Evolutionary conservation across 306 rosid species (phyloP).

Genomic region (Lathyrus tuberosus): DNA sequence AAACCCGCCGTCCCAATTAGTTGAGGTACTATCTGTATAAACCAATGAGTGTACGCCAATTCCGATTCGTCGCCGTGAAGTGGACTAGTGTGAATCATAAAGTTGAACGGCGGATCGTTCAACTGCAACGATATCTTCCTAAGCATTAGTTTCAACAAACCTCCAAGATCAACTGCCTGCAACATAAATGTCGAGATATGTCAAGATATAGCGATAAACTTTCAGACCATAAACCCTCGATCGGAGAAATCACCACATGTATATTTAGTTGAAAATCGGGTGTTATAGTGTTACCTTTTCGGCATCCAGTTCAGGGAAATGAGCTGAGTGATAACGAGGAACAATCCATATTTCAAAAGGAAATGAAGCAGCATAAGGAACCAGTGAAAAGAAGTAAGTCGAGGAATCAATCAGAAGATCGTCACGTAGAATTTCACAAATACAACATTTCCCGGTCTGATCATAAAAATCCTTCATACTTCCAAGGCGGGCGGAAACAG

Average conservation of each 20-base stretch:
- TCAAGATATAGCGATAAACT: constrained; percentile 21
- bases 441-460: constrained; percentile 59
- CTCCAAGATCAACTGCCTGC: constrained; percentile 83
- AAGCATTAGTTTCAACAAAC: constrained; percentile 74
- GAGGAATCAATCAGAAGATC: constrained; percentile 65
- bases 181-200: constrained; percentile 35
- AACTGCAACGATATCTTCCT: constrained; percentile 72
- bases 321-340: constrained; percentile 70
- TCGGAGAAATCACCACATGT: not conserved
- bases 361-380: constrained; percentile 75
- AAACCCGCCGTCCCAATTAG: constrained; percentile 66
- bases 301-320: constrained; percentile 65
- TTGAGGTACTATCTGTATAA: constrained; percentile 79
- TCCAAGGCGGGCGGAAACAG: constrained; percentile 59
- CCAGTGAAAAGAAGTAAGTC: constrained; percentile 60
- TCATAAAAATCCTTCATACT: constrained; percentile 58
- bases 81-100: constrained; percentile 79
- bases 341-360: constrained; percentile 93
- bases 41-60: constrained; percentile 67
- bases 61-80: constrained; percentile 48
- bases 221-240: not conserved
- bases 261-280: constrained; percentile 14
- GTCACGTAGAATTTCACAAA: constrained; percentile 54
- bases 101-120: constrained; percentile 80
- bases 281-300: constrained; percentile 55